These are phyloP conservation scores for Emmonsiellopsis sp. DNA, from an alignment of 2,329 filamentous ascomycete genomes.

Conservation along the genomic window DNA sequence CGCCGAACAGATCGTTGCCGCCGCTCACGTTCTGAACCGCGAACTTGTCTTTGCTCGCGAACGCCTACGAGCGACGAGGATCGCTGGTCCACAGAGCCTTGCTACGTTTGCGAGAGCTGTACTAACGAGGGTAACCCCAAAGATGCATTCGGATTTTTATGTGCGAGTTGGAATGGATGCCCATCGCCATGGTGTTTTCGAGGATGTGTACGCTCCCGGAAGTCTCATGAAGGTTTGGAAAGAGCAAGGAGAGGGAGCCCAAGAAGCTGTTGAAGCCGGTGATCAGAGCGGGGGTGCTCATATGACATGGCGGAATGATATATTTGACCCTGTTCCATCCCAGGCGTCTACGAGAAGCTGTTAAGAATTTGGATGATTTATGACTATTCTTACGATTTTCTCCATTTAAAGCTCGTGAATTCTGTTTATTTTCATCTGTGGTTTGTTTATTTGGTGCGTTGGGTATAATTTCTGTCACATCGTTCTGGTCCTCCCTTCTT, in stretches of 20 bases:
- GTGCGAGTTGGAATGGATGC: constrained; percentile 60
- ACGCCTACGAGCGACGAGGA: constrained; percentile 72
- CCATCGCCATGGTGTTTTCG: constrained; percentile 58
- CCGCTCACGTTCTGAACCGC: constrained; percentile 65
- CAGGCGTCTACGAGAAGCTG: too few relatives aligned
- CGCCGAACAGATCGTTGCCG: constrained; percentile 58
- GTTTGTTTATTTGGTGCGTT: too few relatives aligned
- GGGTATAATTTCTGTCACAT: too few relatives aligned
- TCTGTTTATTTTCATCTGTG: too few relatives aligned
- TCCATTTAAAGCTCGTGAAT: too few relatives aligned
- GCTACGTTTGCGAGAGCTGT: constrained; percentile 76
- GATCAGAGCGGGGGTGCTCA: constrained; percentile 49
- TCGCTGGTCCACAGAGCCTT: constrained; percentile 69
- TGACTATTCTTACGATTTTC: too few relatives aligned
- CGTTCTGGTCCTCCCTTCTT: too few relatives aligned
- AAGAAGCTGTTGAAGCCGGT: constrained; percentile 59
- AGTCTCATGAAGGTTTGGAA: constrained; percentile 87
- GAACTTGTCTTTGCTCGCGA: constrained; percentile 83
- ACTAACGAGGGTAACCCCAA: constrained; percentile 61
- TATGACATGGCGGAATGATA: constrained; percentile 61
- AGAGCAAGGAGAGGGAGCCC: constrained; percentile 59
- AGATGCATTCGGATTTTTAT: constrained; percentile 67
- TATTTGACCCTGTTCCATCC: constrained; percentile 48
- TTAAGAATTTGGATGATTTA: too few relatives aligned
- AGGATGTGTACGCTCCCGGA: constrained; percentile 76